A percentile compares a stretch with the other conserved stretches of the same genome.
Evolutionary conservation across 305 asterid genomes (phyloP).

Genomic region (Coffea humblotiana): DNA sequence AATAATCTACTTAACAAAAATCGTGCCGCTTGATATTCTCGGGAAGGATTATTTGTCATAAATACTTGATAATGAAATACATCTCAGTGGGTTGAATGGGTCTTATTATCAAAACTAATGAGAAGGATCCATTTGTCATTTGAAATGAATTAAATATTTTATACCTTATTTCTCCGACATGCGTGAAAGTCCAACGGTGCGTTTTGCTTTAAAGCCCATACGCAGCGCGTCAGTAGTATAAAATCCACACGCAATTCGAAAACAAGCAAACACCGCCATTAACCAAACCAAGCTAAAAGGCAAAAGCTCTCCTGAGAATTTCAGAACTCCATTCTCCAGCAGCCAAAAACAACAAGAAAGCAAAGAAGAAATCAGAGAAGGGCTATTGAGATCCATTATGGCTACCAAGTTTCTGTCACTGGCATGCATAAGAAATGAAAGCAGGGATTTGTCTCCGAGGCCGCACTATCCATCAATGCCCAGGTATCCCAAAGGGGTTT

Average conservation of each 20-base stretch:
- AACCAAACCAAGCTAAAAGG: not conserved
- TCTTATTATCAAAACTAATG: no score
- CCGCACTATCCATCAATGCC: slow-evolving; percentile 94
- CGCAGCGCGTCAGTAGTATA: not conserved
- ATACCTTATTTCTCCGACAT: no score
- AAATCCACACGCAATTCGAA: not conserved
- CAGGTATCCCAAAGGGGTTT: slow-evolving; percentile 25
- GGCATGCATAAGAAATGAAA: not conserved
- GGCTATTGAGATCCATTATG: slow-evolving; percentile 7
- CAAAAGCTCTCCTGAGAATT: not conserved
- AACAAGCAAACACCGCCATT: not conserved
- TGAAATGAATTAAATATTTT: no score
- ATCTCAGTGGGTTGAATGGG: no score
- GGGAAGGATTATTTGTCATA: no score
- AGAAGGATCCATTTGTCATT: no score
- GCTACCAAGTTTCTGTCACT: not conserved
- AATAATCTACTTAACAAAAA: no score
- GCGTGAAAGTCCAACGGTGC: not conserved
- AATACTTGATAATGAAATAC: no score
- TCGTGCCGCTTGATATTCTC: no score
- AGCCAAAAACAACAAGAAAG: not conserved
- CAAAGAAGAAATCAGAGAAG: not conserved
- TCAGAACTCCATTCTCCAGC: not conserved
- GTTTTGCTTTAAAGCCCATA: no score
- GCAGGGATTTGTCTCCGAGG: slow-evolving; percentile 33